Conservation (phyloP, 495 filamentous ascomycete species). For the Amniculicola lignicola region DNA sequence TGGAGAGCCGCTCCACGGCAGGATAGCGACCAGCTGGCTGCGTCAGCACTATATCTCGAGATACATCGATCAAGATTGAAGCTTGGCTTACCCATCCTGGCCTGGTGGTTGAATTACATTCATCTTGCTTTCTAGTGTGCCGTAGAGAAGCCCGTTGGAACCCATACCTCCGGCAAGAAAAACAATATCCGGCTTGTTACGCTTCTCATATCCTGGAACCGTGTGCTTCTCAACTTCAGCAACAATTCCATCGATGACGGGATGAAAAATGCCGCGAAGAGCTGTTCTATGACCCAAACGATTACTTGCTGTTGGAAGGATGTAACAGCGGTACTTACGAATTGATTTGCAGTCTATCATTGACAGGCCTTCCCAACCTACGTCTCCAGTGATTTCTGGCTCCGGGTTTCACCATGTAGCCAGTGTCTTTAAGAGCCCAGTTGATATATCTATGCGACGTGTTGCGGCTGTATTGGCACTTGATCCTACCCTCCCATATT, state of each 20-base stretch:
- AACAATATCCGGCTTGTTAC: constrained; percentile 10
- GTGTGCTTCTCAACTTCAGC: neutral
- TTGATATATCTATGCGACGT: neutral
- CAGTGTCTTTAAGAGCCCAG: too few species aligned
- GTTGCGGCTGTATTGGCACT: constrained; percentile 1
- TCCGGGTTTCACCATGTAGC: too few species aligned
- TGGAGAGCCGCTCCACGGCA: constrained; percentile 18
- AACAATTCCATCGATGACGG: constrained; percentile 6
- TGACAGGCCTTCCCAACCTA: neutral
- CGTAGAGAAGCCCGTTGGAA: constrained; percentile 17
- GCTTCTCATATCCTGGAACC: neutral
- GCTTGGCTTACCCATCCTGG: neutral
- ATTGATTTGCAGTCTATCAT: neutral
- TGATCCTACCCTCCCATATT: constrained; percentile 11
- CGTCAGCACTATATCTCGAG: too few species aligned
- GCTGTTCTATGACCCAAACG: neutral
- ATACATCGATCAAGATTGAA: neutral
- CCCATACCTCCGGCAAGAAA: constrained; percentile 22
- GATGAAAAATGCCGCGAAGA: constrained; percentile 7
- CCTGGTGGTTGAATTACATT: constrained; percentile 9
- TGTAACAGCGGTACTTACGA: neutral
- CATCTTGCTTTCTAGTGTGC: constrained; percentile 11
- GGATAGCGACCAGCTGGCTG: constrained; percentile 12
- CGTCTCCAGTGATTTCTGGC: neutral
- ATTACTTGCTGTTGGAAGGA: neutral